phyloP scores from a whole-genome alignment of 2,329 filamentous ascomycete species.

The Fusarium decemcellulare region DNA sequence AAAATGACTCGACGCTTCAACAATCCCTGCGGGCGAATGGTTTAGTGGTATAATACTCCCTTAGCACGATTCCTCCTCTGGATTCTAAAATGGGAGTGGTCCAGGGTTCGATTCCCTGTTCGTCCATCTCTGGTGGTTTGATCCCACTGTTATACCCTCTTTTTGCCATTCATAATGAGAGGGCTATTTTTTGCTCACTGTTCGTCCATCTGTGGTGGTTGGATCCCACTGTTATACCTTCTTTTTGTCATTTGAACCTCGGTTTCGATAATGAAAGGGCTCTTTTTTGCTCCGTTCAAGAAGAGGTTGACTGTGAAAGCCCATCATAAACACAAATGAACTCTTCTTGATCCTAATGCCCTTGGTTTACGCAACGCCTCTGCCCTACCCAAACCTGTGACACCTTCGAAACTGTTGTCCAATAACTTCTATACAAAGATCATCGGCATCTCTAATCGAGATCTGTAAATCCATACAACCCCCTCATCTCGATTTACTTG shows the following conservation, averaged over 20 bases:
- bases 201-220: constrained; percentile 49
- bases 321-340: no score
- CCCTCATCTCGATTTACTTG: constrained; percentile 16
- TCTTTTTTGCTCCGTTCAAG: background rate
- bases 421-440: no score
- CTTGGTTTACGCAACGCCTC: no score
- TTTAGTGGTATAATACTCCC: constrained; percentile 54
- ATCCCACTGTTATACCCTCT: constrained; percentile 31
- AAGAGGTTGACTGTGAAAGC: no score
- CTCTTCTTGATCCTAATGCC: no score
- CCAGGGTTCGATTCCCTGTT: constrained; percentile 50
- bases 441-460: background rate
- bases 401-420: no score
- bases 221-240: constrained; percentile 29
- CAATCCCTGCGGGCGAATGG: constrained; percentile 46
- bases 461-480: background rate
- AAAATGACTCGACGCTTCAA: background rate
- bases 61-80: constrained; percentile 45
- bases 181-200: constrained; percentile 22
- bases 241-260: constrained; percentile 23
- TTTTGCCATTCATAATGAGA: constrained; percentile 19
- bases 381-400: no score
- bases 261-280: no score
- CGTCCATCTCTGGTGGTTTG: constrained; percentile 46
- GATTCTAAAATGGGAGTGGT: constrained; percentile 48